A percentile compares a stretch with the other conserved stretches of the same genome.
These are phyloP conservation scores for Aureobasidium sp. DNA, from an alignment of 2,329 filamentous ascomycete species.

Conservation along the genomic window DNA sequence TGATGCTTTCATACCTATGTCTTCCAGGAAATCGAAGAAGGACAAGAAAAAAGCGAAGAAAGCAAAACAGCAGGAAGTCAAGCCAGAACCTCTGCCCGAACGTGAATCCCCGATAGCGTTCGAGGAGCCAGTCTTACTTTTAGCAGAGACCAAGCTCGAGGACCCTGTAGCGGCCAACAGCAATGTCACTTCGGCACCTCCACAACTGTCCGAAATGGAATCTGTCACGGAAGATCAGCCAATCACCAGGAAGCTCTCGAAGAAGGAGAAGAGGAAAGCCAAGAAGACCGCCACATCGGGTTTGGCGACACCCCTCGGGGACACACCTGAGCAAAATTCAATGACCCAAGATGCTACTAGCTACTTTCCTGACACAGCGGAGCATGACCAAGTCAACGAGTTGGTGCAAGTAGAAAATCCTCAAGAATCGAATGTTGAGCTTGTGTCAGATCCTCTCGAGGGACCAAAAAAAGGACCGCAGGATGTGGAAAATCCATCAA, in stretches of 20 bases:
- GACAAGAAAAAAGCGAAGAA: conserved; percentile 24
- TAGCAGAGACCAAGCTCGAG: background rate
- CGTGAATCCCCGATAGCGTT: background rate
- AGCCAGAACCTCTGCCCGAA: background rate
- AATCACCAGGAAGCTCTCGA: background rate
- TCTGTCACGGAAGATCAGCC: background rate
- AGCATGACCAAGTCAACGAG: background rate
- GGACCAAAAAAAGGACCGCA: background rate
- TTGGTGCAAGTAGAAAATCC: background rate
- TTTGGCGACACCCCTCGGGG: background rate
- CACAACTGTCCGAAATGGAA: background rate
- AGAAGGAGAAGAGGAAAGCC: conserved; percentile 6
- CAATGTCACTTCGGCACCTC: background rate
- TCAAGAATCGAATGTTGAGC: background rate
- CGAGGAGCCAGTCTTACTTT: background rate
- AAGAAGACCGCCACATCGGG: background rate
- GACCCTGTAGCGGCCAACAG: background rate
- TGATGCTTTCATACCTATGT: background rate
- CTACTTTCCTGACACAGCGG: background rate
- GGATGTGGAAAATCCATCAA: background rate
- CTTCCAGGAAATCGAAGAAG: conserved; percentile 19
- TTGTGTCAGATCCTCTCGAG: background rate
- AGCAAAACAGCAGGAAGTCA: conserved; percentile 1
- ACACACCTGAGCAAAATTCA: background rate
- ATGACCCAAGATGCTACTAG: background rate